phyloP scores from a whole-genome alignment of 2,329 filamentous ascomycete genomes.

The Alternaria rosae region DNA sequence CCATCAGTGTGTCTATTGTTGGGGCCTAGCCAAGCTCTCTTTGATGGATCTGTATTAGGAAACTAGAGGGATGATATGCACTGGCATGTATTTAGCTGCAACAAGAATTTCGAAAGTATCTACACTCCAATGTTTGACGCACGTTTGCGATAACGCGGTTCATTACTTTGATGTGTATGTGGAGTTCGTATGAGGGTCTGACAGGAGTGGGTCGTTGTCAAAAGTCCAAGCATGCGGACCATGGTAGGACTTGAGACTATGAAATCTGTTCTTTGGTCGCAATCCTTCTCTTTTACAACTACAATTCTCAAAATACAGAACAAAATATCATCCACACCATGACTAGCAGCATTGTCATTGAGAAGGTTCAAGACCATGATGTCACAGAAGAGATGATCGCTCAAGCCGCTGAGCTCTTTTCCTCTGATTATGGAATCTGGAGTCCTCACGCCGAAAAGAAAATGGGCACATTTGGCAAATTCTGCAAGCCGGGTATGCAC shows the following conservation, averaged over 20 bases:
- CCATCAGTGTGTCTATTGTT: constrained; percentile 5
- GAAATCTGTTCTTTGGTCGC: not conserved
- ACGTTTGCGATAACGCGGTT: not conserved
- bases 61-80: constrained; percentile 40
- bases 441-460: not conserved
- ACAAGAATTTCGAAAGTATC: constrained; percentile 40
- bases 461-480: not conserved
- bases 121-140: constrained; percentile 16
- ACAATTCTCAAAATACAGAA: not conserved
- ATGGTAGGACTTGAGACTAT: not conserved
- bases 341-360: not conserved
- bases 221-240: not conserved
- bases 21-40: constrained; percentile 12
- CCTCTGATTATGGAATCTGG: not conserved
- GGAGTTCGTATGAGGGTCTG: not conserved
- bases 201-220: not conserved
- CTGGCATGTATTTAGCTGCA: constrained; percentile 45
- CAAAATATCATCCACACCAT: not conserved
- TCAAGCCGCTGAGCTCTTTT: not conserved
- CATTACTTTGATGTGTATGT: not conserved
- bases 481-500: not conserved
- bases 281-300: not conserved
- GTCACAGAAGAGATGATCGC: not conserved
- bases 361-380: not conserved
- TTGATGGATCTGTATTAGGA: constrained; percentile 23